Evolutionary conservation across 176 grass and related monocot genomes (phyloP).

Genomic region (Avena eriantha): DNA sequence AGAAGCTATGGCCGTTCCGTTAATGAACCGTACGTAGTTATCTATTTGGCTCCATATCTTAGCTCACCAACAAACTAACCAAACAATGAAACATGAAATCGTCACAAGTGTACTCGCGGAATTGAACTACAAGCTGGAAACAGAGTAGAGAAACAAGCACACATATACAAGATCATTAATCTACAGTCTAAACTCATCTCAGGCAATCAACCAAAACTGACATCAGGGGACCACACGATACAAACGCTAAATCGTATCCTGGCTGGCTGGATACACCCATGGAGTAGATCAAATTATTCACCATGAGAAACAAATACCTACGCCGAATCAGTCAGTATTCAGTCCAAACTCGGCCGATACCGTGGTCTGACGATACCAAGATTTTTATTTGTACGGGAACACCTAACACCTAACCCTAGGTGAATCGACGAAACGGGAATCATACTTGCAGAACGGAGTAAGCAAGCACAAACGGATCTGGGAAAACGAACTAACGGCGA

Average conservation of each 20-base stretch:
- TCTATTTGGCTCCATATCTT: too few species aligned
- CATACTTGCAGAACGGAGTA: neutral
- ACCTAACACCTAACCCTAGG: neutral
- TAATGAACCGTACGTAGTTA: too few species aligned
- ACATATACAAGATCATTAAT: too few species aligned
- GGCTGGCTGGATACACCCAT: neutral
- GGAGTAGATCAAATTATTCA: neutral
- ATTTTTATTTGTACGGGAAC: neutral
- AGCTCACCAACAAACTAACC: neutral
- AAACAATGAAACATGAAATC: neutral
- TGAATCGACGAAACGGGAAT: neutral
- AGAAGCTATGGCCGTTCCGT: too few species aligned
- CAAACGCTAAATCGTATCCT: neutral
- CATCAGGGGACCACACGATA: neutral
- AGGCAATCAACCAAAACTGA: neutral
- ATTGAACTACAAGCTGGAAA: neutral
- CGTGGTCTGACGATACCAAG: neutral
- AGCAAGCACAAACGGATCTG: neutral
- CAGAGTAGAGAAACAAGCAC: too few species aligned
- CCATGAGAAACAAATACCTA: neutral
- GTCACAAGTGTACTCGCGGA: neutral
- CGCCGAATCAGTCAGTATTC: neutral
- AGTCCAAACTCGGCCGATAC: neutral
- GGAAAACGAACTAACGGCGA: neutral
- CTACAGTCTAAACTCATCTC: too few species aligned